Evolutionary conservation across 345 rosid species (phyloP).

Genomic region (Hibiscus mutabilis): DNA sequence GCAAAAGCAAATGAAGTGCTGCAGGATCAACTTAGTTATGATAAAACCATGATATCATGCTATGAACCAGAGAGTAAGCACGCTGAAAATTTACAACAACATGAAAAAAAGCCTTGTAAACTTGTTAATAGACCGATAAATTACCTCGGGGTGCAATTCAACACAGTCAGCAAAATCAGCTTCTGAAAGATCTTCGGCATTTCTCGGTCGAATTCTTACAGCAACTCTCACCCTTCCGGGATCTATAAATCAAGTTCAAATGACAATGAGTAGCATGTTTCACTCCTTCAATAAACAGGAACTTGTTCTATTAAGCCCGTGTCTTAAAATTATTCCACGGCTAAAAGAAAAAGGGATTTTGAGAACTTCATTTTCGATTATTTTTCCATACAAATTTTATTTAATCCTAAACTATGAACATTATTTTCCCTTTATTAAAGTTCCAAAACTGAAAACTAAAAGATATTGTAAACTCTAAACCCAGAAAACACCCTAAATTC

Average conservation of each 20-base stretch:
- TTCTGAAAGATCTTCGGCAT: slow-evolving; percentile 65
- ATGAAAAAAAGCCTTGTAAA: neutral
- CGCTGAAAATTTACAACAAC: neutral
- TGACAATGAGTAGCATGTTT: neutral
- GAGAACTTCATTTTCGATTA: too few species aligned
- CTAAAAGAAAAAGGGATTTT: too few species aligned
- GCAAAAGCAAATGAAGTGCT: neutral
- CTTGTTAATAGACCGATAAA: neutral
- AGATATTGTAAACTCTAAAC: neutral
- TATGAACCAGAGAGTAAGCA: neutral
- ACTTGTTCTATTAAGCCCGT: neutral
- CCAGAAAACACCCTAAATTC: neutral
- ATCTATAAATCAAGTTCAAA: slow-evolving; percentile 29
- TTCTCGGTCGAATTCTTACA: slow-evolving; percentile 76
- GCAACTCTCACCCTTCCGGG: slow-evolving; percentile 86
- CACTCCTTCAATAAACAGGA: neutral
- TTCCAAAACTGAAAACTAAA: too few species aligned
- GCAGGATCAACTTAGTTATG: neutral
- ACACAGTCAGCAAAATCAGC: slow-evolving; percentile 84
- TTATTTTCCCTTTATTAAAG: too few species aligned
- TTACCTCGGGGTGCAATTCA: slow-evolving; percentile 86
- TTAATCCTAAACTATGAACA: too few species aligned
- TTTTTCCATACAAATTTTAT: too few species aligned
- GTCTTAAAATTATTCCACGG: too few species aligned
- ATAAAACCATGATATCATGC: neutral